Conservation (phyloP, 257 asterid genomes). For the Nicotiana tabacum region DNA sequence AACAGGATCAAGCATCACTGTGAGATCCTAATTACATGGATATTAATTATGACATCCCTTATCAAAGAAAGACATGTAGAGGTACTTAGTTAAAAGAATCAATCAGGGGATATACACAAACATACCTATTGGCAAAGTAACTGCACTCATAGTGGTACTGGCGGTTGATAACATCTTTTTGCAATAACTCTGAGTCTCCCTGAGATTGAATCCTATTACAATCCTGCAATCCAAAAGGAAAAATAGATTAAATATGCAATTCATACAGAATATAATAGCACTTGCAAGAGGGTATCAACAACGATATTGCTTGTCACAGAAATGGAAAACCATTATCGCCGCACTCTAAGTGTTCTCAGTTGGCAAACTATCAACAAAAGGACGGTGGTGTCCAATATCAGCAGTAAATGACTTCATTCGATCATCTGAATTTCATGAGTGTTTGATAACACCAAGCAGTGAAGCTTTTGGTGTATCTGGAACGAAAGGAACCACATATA, state of each 20-base stretch:
- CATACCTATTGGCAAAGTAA: conserved; percentile 33
- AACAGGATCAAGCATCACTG: neutral
- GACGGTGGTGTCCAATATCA: neutral
- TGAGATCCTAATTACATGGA: neutral
- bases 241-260: neutral
- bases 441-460: neutral
- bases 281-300: neutral
- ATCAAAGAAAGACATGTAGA: neutral
- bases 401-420: neutral
- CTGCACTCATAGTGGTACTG: conserved; percentile 26
- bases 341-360: neutral
- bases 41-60: neutral
- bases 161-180: conserved; percentile 35
- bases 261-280: neutral
- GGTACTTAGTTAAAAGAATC: neutral
- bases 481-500: no score
- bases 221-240: neutral
- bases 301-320: neutral
- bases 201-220: neutral
- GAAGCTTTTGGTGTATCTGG: no score
- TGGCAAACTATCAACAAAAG: neutral
- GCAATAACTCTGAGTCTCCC: conserved; percentile 7
- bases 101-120: neutral
- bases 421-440: neutral
- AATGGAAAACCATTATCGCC: neutral